Conservation (phyloP, 2,329 filamentous ascomycete species). For the Metarhizium anisopliae region DNA sequence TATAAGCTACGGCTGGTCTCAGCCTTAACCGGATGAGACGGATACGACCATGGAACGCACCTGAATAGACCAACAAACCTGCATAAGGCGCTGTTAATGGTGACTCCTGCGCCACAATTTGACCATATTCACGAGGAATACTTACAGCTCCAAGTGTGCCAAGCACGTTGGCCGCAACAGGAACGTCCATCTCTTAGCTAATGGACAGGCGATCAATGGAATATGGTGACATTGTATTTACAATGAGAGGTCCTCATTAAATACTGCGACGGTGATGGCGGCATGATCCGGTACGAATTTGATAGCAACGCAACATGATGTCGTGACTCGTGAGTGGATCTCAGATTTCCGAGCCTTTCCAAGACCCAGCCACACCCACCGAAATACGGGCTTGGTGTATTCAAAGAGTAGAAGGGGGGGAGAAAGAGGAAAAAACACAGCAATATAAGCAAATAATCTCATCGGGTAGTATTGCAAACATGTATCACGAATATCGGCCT, state of each 20-base stretch:
- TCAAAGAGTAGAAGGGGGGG: not conserved
- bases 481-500: not conserved
- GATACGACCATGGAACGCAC: no score
- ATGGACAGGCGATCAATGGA: not conserved
- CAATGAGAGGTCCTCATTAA: not conserved
- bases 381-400: not conserved
- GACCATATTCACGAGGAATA: not conserved
- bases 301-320: not conserved
- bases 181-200: conserved; percentile 37
- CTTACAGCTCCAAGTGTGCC: conserved; percentile 50
- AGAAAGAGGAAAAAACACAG: not conserved
- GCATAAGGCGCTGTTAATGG: not conserved
- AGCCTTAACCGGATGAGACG: conserved; percentile 22
- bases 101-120: not conserved
- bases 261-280: not conserved
- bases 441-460: no score
- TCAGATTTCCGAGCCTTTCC: not conserved
- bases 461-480: not conserved
- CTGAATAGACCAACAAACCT: conserved; percentile 57
- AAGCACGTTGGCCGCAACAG: conserved; percentile 46
- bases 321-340: not conserved
- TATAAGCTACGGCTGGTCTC: conserved; percentile 39
- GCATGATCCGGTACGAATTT: not conserved
- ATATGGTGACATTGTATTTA: not conserved
- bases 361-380: not conserved